Evolutionary conservation across 208 protist genomes (phyloP).

Genomic region (Crithidia expoeki): DNA sequence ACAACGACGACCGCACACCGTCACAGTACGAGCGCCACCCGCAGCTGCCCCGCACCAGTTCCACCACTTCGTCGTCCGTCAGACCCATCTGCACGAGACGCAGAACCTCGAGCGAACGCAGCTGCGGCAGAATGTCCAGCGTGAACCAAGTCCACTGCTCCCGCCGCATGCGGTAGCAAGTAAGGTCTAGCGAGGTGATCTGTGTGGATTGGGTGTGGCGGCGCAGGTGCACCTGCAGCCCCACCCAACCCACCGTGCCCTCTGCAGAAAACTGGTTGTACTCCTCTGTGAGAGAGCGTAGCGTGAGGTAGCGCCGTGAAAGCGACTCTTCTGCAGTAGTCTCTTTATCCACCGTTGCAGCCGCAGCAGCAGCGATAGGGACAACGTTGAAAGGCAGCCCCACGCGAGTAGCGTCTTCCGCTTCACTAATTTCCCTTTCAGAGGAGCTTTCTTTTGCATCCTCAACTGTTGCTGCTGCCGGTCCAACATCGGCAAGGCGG

Average conservation of each 20-base stretch:
- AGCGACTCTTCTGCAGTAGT: background rate
- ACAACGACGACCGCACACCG: background rate
- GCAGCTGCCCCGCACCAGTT: constrained; percentile 50
- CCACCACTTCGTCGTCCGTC: constrained; percentile 54
- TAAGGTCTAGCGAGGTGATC: constrained; percentile 60
- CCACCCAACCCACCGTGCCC: constrained; percentile 40
- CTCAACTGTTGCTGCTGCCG: background rate
- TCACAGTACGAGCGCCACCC: background rate
- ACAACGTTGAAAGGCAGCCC: background rate
- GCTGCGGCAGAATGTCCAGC: constrained; percentile 55
- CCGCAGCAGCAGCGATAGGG: background rate
- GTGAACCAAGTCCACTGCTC: constrained; percentile 78
- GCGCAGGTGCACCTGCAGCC: constrained; percentile 47
- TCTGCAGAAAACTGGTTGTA: constrained; percentile 24
- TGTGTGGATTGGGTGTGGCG: constrained; percentile 40
- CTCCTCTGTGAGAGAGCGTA: constrained; percentile 33
- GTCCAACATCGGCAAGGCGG: background rate
- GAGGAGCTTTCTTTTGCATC: background rate
- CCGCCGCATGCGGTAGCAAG: constrained; percentile 36
- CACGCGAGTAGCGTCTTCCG: background rate
- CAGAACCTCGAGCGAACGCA: constrained; percentile 52
- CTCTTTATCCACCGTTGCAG: background rate
- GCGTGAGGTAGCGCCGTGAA: constrained; percentile 12
- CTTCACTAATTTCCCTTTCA: background rate
- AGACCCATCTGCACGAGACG: constrained; percentile 54